Percentiles rank a stretch among this genome's conserved stretches.
Conservation (phyloP, 2,329 filamentous ascomycete species). For the Moelleriella libera region DNA sequence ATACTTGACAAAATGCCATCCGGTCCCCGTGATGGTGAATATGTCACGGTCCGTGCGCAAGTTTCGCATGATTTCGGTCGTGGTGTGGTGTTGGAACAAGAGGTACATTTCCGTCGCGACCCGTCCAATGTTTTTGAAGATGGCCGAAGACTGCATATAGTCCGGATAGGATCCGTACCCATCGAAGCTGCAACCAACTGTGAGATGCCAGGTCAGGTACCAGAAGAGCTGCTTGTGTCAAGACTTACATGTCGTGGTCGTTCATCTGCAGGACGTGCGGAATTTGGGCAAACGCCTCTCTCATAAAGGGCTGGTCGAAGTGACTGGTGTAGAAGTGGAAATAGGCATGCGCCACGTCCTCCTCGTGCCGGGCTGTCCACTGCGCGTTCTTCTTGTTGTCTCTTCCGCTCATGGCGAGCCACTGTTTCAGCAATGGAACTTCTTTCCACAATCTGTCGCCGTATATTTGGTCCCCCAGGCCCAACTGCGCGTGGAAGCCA, state of each 20-base stretch:
- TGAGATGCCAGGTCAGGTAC: neutral
- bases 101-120: constrained; percentile 97
- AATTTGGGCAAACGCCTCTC: constrained; percentile 95
- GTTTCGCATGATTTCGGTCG: constrained; percentile 80
- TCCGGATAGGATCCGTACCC: constrained; percentile 95
- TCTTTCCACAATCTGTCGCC: constrained; percentile 95
- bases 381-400: constrained; percentile 80
- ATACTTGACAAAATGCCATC: constrained; percentile 98
- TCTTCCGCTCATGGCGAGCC: constrained; percentile 84
- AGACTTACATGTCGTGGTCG: constrained; percentile 89
- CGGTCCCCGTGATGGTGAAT: constrained; percentile 92
- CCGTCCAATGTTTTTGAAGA: constrained; percentile 96
- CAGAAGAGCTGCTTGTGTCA: neutral
- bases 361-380: constrained; percentile 91
- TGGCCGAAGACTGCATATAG: constrained; percentile 94
- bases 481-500: constrained; percentile 88
- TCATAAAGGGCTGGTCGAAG: constrained; percentile 88
- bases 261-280: constrained; percentile 87
- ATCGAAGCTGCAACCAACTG: constrained; percentile 54
- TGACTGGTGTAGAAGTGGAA: constrained; percentile 99
- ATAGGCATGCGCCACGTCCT: constrained; percentile 90
- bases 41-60: constrained; percentile 79
- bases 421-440: constrained; percentile 83
- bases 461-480: constrained; percentile 87
- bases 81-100: constrained; percentile 96